Percentiles rank a stretch among this genome's conserved stretches.
Evolutionary conservation across 345 rosid species (phyloP).

Genomic region (Melaleuca alternifolia): DNA sequence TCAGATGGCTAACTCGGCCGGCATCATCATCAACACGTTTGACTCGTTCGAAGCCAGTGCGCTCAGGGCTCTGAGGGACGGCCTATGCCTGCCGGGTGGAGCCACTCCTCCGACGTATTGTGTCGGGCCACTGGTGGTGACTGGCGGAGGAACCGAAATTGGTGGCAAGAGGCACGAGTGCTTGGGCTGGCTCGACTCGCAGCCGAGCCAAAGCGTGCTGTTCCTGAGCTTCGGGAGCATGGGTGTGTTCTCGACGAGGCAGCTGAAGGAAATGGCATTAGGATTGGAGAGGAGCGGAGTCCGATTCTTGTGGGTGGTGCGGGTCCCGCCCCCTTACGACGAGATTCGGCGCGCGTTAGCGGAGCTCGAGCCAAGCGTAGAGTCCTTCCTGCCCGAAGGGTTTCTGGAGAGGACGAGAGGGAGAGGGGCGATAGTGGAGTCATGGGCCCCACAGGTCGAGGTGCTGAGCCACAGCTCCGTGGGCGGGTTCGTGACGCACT

Average conservation of each 20-base stretch:
- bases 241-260: conserved; percentile 16
- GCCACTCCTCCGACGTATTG: conserved; percentile 20
- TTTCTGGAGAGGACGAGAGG: conserved; percentile 21
- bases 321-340: conserved; percentile 6
- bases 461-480: conserved; percentile 9
- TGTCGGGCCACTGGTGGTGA: conserved; percentile 17
- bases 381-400: conserved; percentile 21
- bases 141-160: background rate
- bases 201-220: conserved; percentile 19
- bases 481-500: conserved; percentile 13
- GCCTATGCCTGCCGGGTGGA: conserved; percentile 7
- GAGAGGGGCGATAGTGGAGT: conserved; percentile 4
- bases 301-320: conserved; percentile 37
- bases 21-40: conserved; percentile 21
- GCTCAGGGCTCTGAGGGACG: conserved; percentile 10
- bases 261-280: conserved; percentile 26
- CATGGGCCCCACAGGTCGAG: conserved; percentile 6
- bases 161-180: conserved; percentile 1
- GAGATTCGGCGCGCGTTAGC: background rate
- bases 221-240: conserved; percentile 29
- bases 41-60: conserved; percentile 15
- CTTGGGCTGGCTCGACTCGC: conserved; percentile 25
- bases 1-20: conserved; percentile 10
- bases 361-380: background rate
- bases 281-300: conserved; percentile 26